Conservation (phyloP, 345 rosid species). For the Diplotaxis tenuifolia region DNA sequence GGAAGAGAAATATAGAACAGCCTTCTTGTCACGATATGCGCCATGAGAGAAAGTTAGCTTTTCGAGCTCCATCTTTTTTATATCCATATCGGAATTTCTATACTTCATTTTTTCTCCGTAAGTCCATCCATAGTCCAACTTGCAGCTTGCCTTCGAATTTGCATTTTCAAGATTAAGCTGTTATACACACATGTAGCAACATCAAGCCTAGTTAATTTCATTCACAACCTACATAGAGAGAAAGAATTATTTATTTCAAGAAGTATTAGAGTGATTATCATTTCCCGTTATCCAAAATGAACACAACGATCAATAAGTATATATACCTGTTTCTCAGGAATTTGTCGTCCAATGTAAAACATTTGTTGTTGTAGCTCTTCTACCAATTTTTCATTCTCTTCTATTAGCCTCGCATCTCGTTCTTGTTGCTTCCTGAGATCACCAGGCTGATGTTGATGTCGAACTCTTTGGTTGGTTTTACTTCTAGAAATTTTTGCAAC, state of each 20-base stretch:
- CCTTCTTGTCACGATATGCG: neutral
- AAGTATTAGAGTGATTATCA: neutral
- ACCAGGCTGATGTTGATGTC: neutral
- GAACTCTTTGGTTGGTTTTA: neutral
- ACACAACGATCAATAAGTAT: neutral
- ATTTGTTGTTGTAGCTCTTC: neutral
- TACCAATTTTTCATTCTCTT: neutral
- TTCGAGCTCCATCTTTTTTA: conserved; percentile 1
- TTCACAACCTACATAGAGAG: neutral
- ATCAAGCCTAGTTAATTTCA: neutral
- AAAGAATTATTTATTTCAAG: neutral
- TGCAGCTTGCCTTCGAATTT: neutral
- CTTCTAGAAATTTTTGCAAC: neutral
- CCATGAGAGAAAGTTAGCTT: conserved; percentile 19
- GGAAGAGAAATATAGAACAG: neutral
- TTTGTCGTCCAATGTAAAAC: neutral
- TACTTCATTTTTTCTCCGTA: neutral
- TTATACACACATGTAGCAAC: neutral
- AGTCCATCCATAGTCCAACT: neutral
- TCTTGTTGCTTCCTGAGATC: neutral
- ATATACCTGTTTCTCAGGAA: neutral
- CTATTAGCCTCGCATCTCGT: neutral
- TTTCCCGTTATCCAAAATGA: neutral
- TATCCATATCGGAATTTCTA: neutral
- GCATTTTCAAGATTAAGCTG: neutral